Base-by-base conservation (phyloP, 2,329 filamentous ascomycete species). In the Cytospora mali region DNA sequence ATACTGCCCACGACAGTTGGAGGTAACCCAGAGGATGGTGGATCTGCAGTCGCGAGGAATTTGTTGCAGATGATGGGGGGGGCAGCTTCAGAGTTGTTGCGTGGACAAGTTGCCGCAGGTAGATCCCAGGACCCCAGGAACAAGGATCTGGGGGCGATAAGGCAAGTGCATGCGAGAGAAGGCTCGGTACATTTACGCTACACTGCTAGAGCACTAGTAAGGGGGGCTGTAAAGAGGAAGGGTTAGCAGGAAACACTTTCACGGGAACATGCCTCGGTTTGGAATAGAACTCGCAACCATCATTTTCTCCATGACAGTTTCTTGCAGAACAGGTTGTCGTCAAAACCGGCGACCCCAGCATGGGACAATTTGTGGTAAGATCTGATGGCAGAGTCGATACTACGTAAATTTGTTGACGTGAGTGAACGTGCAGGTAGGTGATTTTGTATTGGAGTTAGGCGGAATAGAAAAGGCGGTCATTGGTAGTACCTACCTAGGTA, bases 71-170 rank as follows among this genome's bases (percentile, higher is more conserved):
- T n/a, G 25, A 16, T 56, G 54, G 33, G 35, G 54, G 33, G 35
- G 39, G 54, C 54, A 25, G 42, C 54, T 4, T 56, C 35, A 21
- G 25, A 25, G 46, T 21, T 54, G n/a, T 11, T 23, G 49, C 51
- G 55, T n/a, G 61, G 50, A 54, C 49, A 59, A 49, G 55, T 42
- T 29, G 55, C 51, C 55, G 42, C 50, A 56, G 54, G 61, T 48
- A 59, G 55, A 59, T 54, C 51, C 33, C 53, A 55, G 33, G 53
- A 35, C 13, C 7, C 7, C 23, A 58, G 55, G 39, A 55, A 35
- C 61, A 59, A 48, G 50, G 61, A 62, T 62, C 46, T 48, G 35
- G 49, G 55, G 60, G 33, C 49, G 29, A 53, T 14, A 50, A 62
- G 53, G 58, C 48, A 27, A 54, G 50, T 39, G 58, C 50, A 31